Conservation (phyloP, 805 yeast genomes). For the Tetrapisispora namnaoensis region DNA sequence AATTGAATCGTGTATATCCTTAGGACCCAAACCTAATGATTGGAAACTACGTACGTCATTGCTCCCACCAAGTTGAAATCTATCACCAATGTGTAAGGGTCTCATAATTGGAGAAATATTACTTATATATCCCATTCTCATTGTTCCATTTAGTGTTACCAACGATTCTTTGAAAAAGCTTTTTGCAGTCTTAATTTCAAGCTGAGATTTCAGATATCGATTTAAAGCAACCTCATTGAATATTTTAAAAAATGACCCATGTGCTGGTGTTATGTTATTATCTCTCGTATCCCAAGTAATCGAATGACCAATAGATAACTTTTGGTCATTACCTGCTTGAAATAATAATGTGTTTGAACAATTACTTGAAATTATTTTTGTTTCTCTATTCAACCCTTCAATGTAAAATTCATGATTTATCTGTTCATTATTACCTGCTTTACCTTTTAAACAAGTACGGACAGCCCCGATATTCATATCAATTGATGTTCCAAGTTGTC, state of each 20-base stretch:
- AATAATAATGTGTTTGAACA: conserved; percentile 49
- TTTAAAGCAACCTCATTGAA: conserved; percentile 36
- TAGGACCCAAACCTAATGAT: conserved; percentile 56
- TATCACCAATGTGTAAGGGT: conserved; percentile 57
- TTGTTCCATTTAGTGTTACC: conserved; percentile 39
- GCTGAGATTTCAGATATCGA: conserved; percentile 20
- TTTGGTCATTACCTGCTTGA: conserved; percentile 53
- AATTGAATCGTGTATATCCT: conserved; percentile 41
- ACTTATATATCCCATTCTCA: conserved; percentile 48
- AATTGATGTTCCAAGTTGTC: conserved; percentile 44
- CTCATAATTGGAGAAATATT: conserved; percentile 27
- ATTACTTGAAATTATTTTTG: conserved; percentile 32
- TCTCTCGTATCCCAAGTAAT: conserved; percentile 34
- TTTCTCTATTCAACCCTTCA: conserved; percentile 27
- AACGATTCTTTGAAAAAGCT: conserved; percentile 23
- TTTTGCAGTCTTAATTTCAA: conserved; percentile 23
- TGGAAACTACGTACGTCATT: conserved; percentile 63
- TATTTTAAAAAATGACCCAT: conserved; percentile 35
- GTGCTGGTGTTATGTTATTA: conserved; percentile 33
- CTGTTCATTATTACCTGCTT: conserved; percentile 9
- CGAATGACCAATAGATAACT: conserved; percentile 41
- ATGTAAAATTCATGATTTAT: conserved; percentile 41
- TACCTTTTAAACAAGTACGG: conserved; percentile 16
- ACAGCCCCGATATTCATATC: conserved; percentile 42
- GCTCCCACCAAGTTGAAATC: conserved; percentile 77